A percentile compares a stretch with the other conserved stretches of the same genome.
phyloP scores from a whole-genome alignment of 768 basidiomycete genomes.

The Suillus tomentosus region DNA sequence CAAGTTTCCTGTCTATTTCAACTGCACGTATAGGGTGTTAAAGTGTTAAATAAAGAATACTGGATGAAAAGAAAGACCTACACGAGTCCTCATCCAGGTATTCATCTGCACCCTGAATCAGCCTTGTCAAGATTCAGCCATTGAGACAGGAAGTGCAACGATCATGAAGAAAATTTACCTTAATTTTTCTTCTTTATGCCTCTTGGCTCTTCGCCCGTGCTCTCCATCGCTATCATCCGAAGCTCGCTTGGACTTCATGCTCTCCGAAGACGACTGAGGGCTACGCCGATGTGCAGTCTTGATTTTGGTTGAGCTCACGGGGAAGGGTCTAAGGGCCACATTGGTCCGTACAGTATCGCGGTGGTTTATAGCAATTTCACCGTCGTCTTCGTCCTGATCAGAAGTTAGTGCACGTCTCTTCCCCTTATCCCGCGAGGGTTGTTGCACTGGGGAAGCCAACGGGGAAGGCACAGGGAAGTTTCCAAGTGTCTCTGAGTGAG shows the following conservation, averaged over 20 bases:
- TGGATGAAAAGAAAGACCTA: conserved; percentile 27
- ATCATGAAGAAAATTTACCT: conserved; percentile 16
- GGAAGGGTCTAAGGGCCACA: conserved; percentile 39
- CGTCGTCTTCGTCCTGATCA: conserved; percentile 10
- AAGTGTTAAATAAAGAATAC: conserved; percentile 2
- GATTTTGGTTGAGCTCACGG: conserved; percentile 50
- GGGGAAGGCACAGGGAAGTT: conserved; percentile 30
- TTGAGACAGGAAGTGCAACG: background rate
- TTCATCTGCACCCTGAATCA: background rate
- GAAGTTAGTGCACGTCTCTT: conserved; percentile 20
- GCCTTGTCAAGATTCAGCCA: background rate
- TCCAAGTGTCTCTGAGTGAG: background rate
- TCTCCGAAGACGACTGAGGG: conserved; percentile 19
- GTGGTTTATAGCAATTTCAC: background rate
- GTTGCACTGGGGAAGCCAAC: conserved; percentile 16
- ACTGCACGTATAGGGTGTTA: conserved; percentile 37
- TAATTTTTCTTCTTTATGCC: conserved; percentile 30
- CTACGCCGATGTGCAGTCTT: conserved; percentile 38
- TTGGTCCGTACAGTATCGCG: background rate
- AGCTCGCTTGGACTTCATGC: conserved; percentile 28
- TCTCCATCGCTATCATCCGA: conserved; percentile 36
- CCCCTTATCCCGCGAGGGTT: background rate
- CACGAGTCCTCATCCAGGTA: conserved; percentile 41
- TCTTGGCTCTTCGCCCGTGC: conserved; percentile 32
- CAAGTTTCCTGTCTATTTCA: conserved; percentile 49